These are phyloP conservation scores for Mrakiaceae sp. DNA, from an alignment of 1,284 basidiomycete genomes.

Conservation along the genomic window DNA sequence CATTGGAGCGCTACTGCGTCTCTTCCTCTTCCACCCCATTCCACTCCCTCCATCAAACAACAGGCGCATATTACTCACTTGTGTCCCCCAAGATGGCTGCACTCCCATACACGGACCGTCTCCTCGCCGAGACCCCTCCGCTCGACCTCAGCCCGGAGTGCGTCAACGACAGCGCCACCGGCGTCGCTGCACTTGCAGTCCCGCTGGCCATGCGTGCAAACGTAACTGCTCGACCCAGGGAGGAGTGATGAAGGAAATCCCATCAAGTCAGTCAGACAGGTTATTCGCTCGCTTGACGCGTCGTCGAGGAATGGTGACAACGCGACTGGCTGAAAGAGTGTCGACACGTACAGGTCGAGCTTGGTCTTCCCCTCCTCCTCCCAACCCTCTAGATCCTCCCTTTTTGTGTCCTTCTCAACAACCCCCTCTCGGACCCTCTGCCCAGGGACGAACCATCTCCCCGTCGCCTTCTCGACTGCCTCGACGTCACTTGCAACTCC, in stretches of 20 bases:
- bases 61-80: constrained; percentile 42
- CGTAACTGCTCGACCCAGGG: constrained; percentile 32
- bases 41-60: no score
- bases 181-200: constrained; percentile 63
- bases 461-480: neutral
- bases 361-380: neutral
- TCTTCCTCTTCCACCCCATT: no score
- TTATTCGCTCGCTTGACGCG: neutral
- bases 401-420: neutral
- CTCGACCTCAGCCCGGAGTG: constrained; percentile 34
- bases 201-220: constrained; percentile 58
- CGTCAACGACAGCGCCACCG: constrained; percentile 40
- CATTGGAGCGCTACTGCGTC: no score
- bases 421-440: neutral
- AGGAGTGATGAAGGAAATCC: constrained; percentile 30
- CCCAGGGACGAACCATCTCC: neutral
- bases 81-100: constrained; percentile 74
- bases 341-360: neutral
- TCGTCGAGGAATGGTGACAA: neutral
- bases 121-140: constrained; percentile 18
- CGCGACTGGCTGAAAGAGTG: neutral
- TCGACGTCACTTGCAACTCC: neutral
- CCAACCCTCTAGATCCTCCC: constrained; percentile 2
- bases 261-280: neutral
- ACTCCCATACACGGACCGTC: constrained; percentile 45